A percentile compares a stretch with the other conserved stretches of the same genome.
phyloP scores from a whole-genome alignment of 169 alveolate genomes.

The Cryptosporidium sp. region DNA sequence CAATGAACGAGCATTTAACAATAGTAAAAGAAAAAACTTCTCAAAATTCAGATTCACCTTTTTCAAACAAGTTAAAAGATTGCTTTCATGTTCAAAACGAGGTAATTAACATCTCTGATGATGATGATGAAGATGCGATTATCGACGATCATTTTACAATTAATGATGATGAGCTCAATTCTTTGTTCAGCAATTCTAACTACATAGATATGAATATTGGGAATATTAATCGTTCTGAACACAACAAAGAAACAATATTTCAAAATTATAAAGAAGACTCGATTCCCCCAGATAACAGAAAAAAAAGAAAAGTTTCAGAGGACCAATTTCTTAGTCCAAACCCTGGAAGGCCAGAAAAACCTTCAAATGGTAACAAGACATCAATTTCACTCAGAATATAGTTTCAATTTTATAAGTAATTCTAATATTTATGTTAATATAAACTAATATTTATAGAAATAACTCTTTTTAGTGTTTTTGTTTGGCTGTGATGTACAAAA shows the following conservation, averaged over 20 bases:
- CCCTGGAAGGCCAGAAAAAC: not conserved
- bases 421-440: not conserved
- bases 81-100: not conserved
- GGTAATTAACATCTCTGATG: constrained; percentile 49
- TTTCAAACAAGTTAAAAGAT: not conserved
- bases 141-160: not conserved
- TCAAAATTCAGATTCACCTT: not conserved
- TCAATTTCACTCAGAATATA: constrained; percentile 61
- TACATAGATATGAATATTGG: not conserved
- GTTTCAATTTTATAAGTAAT: not conserved
- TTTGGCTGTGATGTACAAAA: constrained; percentile 25
- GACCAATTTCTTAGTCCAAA: not conserved
- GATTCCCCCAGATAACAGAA: not conserved
- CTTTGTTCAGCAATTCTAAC: not conserved
- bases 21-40: not conserved
- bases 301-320: constrained; percentile 31
- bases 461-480: constrained; percentile 10
- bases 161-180: constrained; percentile 29
- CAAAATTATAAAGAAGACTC: not conserved
- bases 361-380: constrained; percentile 40
- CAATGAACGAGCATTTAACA: not conserved
- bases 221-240: not conserved
- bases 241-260: not conserved
- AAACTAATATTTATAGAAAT: constrained; percentile 29
- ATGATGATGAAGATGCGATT: constrained; percentile 40